A percentile compares a stretch with the other conserved stretches of the same genome.
Conservation (phyloP, 2,329 filamentous ascomycete genomes). For the Phyllosticta paracitricarpa region DNA sequence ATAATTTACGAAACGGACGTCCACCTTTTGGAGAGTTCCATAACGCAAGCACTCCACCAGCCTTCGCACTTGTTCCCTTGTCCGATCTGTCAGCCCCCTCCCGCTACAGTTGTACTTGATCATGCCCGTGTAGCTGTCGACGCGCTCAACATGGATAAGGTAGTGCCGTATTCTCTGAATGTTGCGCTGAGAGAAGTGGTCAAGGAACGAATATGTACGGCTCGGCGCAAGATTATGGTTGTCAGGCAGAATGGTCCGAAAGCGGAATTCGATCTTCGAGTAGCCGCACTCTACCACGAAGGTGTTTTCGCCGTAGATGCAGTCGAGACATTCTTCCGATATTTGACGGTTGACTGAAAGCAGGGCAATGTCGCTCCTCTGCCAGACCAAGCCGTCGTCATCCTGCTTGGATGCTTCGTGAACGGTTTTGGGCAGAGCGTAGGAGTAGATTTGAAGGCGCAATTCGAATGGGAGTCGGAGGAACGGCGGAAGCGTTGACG, state of each 20-base stretch:
- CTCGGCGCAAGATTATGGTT: constrained; percentile 31
- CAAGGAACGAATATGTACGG: constrained; percentile 30
- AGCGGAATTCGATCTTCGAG: constrained; percentile 34
- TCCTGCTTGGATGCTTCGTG: constrained; percentile 10
- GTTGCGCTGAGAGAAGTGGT: constrained; percentile 32
- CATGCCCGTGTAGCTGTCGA: constrained; percentile 42
- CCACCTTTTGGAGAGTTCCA: constrained; percentile 16
- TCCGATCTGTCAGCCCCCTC: constrained; percentile 32
- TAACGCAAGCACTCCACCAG: constrained; percentile 30
- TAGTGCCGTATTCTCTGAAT: constrained; percentile 32
- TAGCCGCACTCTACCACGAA: constrained; percentile 39
- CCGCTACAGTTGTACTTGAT: constrained; percentile 43
- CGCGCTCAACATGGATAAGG: constrained; percentile 36
- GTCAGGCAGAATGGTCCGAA: constrained; percentile 32
- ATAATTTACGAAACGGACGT: constrained; percentile 24
- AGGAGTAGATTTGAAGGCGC: constrained; percentile 32
- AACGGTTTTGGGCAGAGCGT: constrained; percentile 33
- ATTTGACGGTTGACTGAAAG: constrained; percentile 32
- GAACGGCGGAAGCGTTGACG: constrained; percentile 17
- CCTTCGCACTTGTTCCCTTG: constrained; percentile 30
- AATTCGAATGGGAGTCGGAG: constrained; percentile 35
- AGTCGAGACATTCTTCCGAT: constrained; percentile 34
- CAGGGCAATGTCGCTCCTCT: constrained; percentile 30
- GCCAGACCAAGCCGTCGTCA: constrained; percentile 31
- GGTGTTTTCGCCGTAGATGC: constrained; percentile 37